A percentile compares a stretch with the other conserved stretches of the same genome.
These are phyloP conservation scores for Pythium chondricola DNA, from an alignment of 352 stramenopile genomes.

Conservation along the genomic window DNA sequence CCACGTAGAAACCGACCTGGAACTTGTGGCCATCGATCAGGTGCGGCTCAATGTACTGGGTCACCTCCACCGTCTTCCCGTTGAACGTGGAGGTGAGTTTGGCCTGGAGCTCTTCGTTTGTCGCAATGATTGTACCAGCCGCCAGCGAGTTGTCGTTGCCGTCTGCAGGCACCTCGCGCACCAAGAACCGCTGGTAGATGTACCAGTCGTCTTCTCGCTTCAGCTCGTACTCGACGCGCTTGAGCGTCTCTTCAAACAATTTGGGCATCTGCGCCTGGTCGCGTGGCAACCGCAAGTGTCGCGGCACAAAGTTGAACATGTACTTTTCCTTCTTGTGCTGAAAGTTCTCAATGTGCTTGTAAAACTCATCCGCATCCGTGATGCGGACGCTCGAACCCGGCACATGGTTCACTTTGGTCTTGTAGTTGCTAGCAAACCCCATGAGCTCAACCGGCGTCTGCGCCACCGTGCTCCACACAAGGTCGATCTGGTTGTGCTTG, in stretches of 20 bases:
- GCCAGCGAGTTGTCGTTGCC: conserved; percentile 26
- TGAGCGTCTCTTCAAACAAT: conserved; percentile 35
- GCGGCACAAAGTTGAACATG: conserved; percentile 62
- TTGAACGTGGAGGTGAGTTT: conserved; percentile 39
- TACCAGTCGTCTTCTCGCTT: conserved; percentile 41
- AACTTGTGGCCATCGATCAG: conserved; percentile 87
- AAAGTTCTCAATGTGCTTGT: conserved; percentile 33
- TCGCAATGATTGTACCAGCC: conserved; percentile 31
- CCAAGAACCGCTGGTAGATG: conserved; percentile 59
- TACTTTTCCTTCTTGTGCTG: conserved; percentile 53
- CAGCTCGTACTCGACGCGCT: conserved; percentile 47
- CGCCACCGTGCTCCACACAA: conserved; percentile 49
- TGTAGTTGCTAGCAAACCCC: conserved; percentile 34
- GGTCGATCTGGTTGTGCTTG: conserved; percentile 46
- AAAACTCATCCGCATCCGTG: conserved; percentile 34
- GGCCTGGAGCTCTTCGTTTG: conserved; percentile 35
- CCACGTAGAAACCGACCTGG: conserved; percentile 83
- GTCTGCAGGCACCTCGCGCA: conserved; percentile 32
- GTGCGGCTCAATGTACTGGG: conserved; percentile 79
- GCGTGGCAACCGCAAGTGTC: conserved; percentile 52
- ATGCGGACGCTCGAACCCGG: conserved; percentile 41
- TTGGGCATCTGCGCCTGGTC: conserved; percentile 38
- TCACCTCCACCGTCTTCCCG: conserved; percentile 49
- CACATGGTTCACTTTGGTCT: conserved; percentile 63
- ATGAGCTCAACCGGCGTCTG: conserved; percentile 30